phyloP scores from a whole-genome alignment of 1,284 basidiomycete genomes.

The Cystobasidiaceae sp. region DNA sequence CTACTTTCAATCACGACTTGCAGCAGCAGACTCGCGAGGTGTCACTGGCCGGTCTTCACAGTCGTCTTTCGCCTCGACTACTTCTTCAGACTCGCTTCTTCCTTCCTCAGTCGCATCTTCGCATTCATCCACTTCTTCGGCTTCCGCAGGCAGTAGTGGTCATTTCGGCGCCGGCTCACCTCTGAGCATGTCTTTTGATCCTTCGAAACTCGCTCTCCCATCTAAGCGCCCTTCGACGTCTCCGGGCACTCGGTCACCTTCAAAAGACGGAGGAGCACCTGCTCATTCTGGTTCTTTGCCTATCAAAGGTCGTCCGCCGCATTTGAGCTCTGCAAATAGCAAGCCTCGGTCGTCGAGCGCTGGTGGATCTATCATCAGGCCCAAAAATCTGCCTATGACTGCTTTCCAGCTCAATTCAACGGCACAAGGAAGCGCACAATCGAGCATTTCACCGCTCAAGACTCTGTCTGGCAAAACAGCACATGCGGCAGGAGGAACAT shows the following conservation, averaged over 20 bases:
- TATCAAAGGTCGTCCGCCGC: not conserved
- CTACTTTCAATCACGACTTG: not conserved
- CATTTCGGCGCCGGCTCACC: not conserved
- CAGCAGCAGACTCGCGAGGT: not conserved
- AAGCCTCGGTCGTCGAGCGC: not conserved
- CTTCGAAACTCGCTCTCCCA: constrained; percentile 3
- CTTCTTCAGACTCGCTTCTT: constrained; percentile 24
- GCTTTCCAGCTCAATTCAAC: constrained; percentile 63
- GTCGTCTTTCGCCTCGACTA: constrained; percentile 22
- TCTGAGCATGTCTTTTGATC: not conserved
- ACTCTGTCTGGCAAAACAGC: not conserved
- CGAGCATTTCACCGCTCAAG: too few species aligned
- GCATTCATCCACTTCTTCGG: constrained; percentile 8
- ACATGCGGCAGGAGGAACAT: not conserved
- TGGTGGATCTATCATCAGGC: constrained; percentile 49
- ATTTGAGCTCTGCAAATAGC: not conserved
- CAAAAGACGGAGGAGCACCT: not conserved
- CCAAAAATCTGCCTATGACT: constrained; percentile 59
- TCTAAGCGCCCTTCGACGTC: constrained; percentile 28
- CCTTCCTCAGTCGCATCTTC: constrained; percentile 25
- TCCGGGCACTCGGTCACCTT: constrained; percentile 29
- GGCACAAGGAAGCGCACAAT: constrained; percentile 31
- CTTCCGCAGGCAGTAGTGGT: not conserved
- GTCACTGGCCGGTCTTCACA: constrained; percentile 8
- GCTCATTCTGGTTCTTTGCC: not conserved